Percentiles rank a stretch among this genome's conserved stretches.
Conservation (phyloP, 495 filamentous ascomycete species). For the Stereocaulon alpinum region DNA sequence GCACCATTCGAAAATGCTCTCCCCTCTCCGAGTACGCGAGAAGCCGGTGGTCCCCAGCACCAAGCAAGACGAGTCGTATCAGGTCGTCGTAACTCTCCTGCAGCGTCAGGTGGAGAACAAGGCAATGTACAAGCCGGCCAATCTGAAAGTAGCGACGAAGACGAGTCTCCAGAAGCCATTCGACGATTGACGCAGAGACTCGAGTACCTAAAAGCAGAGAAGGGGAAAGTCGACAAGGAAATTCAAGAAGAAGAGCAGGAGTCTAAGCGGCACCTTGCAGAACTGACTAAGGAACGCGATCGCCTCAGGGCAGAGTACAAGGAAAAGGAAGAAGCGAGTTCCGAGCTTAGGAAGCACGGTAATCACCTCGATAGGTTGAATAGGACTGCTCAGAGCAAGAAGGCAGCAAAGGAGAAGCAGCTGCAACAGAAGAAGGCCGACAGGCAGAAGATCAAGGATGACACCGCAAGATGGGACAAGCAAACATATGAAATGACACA, state of each 20-base stretch:
- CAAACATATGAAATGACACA: constrained; percentile 41
- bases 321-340: constrained; percentile 78
- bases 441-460: constrained; percentile 49
- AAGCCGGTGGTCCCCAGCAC: constrained; percentile 46
- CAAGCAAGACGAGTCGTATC: constrained; percentile 53
- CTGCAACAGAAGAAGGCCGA: constrained; percentile 54
- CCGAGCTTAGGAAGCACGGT: constrained; percentile 70
- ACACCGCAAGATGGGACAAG: constrained; percentile 47
- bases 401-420: constrained; percentile 61
- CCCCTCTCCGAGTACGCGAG: constrained; percentile 44
- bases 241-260: constrained; percentile 60
- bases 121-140: constrained; percentile 23
- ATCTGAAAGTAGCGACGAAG: constrained; percentile 21
- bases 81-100: constrained; percentile 69
- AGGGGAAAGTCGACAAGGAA: constrained; percentile 60
- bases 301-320: constrained; percentile 62
- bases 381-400: constrained; percentile 69
- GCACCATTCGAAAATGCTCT: constrained; percentile 22
- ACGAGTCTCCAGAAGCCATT: constrained; percentile 34
- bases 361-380: constrained; percentile 72
- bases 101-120: constrained; percentile 50
- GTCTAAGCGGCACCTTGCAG: constrained; percentile 49
- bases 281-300: constrained; percentile 56
- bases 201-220: constrained; percentile 61
- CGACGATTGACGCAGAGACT: constrained; percentile 57